A percentile compares a stretch with the other conserved stretches of the same genome.
These are phyloP conservation scores for Cytospora schulzeri DNA, from an alignment of 2,329 filamentous ascomycete genomes.

Conservation along the genomic window DNA sequence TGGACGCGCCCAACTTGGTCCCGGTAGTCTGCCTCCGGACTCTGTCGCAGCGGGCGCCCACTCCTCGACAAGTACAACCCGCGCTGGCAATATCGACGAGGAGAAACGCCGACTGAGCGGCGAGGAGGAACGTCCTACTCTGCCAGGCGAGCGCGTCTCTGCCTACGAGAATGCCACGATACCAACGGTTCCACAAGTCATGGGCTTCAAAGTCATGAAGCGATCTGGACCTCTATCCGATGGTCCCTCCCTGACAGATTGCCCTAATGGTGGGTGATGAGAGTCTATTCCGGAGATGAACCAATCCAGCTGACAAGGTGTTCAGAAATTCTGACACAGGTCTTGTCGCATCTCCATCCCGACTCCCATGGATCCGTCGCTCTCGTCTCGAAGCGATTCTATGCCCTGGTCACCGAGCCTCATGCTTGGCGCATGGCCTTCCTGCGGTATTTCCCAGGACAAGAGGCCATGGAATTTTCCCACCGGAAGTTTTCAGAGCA, in stretches of 20 bases:
- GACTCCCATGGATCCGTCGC: conserved; percentile 80
- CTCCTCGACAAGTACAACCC: conserved; percentile 38
- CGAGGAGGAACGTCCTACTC: conserved; percentile 33
- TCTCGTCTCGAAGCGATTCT: conserved; percentile 85
- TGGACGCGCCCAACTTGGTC: conserved; percentile 39
- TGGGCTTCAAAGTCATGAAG: conserved; percentile 60
- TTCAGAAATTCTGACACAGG: conserved; percentile 86
- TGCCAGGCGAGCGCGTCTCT: conserved; percentile 56
- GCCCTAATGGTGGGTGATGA: conserved; percentile 75
- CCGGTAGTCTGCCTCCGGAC: conserved; percentile 41
- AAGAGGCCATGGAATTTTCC: conserved; percentile 54
- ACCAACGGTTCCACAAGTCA: conserved; percentile 48
- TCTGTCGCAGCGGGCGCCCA: conserved; percentile 36
- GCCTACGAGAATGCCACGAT: conserved; percentile 64
- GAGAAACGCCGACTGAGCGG: conserved; percentile 56
- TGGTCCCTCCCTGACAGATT: conserved; percentile 53
- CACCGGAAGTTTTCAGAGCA: conserved; percentile 40
- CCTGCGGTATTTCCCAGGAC: conserved; percentile 83
- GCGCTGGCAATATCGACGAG: conserved; percentile 50
- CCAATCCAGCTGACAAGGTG: conserved; percentile 30
- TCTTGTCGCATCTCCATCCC: conserved; percentile 86
- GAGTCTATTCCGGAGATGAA: conserved; percentile 1
- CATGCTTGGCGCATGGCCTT: conserved; percentile 95
- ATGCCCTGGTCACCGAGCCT: conserved; percentile 82
- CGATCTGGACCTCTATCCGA: conserved; percentile 43